phyloP scores from a whole-genome alignment of 2,329 filamentous ascomycete genomes.

The Ascochyta fabae region DNA sequence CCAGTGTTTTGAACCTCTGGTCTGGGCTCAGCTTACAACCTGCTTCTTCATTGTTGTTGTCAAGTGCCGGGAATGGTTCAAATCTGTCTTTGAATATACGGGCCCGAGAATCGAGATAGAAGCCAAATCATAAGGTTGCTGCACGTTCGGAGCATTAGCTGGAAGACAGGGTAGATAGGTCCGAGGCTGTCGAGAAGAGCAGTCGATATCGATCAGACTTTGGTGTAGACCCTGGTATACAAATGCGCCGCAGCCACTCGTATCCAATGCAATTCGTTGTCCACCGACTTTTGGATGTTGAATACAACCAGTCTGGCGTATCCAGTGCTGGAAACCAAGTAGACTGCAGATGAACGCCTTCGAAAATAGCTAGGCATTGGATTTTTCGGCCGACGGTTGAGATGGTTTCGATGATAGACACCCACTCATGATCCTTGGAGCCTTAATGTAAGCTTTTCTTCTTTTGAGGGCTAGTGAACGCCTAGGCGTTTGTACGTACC shows the following conservation, averaged over 20 bases:
- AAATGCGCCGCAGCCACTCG: slow-evolving; percentile 6
- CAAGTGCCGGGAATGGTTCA: no score
- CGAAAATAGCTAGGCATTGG: slow-evolving; percentile 20
- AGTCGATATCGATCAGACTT: no score
- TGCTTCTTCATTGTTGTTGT: no score
- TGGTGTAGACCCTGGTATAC: neutral
- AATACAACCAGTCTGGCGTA: slow-evolving; percentile 18
- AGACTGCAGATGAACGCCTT: slow-evolving; percentile 22
- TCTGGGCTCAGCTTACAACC: no score
- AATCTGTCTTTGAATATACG: no score
- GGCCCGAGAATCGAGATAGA: no score
- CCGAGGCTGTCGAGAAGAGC: no score
- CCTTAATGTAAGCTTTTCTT: slow-evolving; percentile 23
- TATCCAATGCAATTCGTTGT: slow-evolving; percentile 13
- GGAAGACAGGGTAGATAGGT: no score
- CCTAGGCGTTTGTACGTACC: slow-evolving; percentile 18
- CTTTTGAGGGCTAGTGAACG: slow-evolving; percentile 12
- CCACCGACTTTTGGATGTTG: slow-evolving; percentile 18
- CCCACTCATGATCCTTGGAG: slow-evolving; percentile 28
- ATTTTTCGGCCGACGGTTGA: slow-evolving; percentile 10
- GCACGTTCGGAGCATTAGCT: no score
- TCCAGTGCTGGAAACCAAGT: slow-evolving; percentile 20
- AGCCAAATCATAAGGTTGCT: no score
- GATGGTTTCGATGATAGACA: slow-evolving; percentile 18
- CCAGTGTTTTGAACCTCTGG: no score